Evolutionary conservation across 345 rosid genomes (phyloP), one percentile per base, ranked within the genome.

Genomic region (Abelmoschus esculentus): DNA sequence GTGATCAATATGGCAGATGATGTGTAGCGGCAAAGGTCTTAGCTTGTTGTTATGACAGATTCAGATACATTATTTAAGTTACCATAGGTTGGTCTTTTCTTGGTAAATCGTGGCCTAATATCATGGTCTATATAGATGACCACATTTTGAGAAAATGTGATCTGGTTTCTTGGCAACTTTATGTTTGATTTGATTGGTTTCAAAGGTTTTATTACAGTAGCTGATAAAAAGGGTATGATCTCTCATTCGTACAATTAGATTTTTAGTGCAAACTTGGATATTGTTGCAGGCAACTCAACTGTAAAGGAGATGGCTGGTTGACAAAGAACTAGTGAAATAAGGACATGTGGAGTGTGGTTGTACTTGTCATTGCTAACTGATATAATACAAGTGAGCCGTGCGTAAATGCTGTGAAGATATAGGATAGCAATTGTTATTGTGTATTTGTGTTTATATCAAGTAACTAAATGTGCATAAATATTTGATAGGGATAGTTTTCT

Each of bases 71-170:
- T 64, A 26, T 64, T 42, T 42, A 6, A 5, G 53, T 44, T 42
- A 28, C n/a, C 17, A 40, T 38, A 63, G 34, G 31, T 42, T 44
- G 68, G 34, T 7, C 22, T n/a, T 53, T n/a, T n/a, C 57, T 53
- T 17, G 57, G 26, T 53, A 49, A 53, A 53, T 17, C 17, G 11
- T 10, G 67, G 13, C 29, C 18, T 11, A 89, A 87, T 87, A 36
- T n/a, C 18, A 7, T 62, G 1, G 18, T 38, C 50, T 62, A 46
- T 18, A 46, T 46, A 14, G 52, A 11, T 14, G 49, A 9, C 9
- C 14, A 3, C 42, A 38, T 38, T 11, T 17, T 38, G 3, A 49
- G 66, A 36, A 8, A 17, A 18, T 26, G 67, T 18, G 47, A 10
- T 36, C 18, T 17, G 10, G 68, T 42, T 42, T 64, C 32, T 63